Evolutionary conservation across 2,329 filamentous ascomycete species (phyloP), one percentile per base, ranked within the genome.

Genomic region (Ambrosiella xylebori): DNA sequence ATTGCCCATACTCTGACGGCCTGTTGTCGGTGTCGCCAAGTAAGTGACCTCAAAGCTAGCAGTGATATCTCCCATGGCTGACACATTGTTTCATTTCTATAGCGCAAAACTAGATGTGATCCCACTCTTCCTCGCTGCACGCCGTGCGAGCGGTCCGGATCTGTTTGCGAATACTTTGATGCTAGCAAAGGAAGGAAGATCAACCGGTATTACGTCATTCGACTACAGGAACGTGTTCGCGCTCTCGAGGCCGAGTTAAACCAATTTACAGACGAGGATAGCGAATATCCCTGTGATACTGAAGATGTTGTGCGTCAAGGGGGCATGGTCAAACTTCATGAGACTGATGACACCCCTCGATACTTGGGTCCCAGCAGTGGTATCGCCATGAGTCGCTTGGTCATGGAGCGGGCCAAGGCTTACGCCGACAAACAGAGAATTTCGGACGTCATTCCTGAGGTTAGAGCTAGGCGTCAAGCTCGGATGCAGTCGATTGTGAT

Each of bases 31-130:
- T 91, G 86, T 70, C 80, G 86, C 68, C 84, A 86, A 76, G 86
- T 88, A 37, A 47, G 59, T 56, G 41, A 5, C 54, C 15, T 5
- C 17, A 8, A 35, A 17, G n/a, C 44, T 7, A 15, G n/a, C 9
- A 47, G 13, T 15, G 9, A 15, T 19, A 17, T n/a, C 44, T 8
- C 5, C 13, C 3, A n/a, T 13, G 2, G 2, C 36, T 38, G 5
- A 37, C 15, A 12, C 13, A 49, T 54, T 9, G 19, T 5, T 44
- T 6, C 35, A 41, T n/a, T 38, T 53, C 40, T 53, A 50, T 45
- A 95, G 90, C 84, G 91, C 66, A 98, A 98, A 76, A 97, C 91
- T 41, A 79, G 89, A 75, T 98, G 93, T 74, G 93, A 97, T 71
- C 87, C 93, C 3, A 87, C 86, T 12, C 79, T 98, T 19, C 93